Evolutionary conservation across 2,329 filamentous ascomycete genomes (phyloP).

Genomic region (Aspergillus sp.): DNA sequence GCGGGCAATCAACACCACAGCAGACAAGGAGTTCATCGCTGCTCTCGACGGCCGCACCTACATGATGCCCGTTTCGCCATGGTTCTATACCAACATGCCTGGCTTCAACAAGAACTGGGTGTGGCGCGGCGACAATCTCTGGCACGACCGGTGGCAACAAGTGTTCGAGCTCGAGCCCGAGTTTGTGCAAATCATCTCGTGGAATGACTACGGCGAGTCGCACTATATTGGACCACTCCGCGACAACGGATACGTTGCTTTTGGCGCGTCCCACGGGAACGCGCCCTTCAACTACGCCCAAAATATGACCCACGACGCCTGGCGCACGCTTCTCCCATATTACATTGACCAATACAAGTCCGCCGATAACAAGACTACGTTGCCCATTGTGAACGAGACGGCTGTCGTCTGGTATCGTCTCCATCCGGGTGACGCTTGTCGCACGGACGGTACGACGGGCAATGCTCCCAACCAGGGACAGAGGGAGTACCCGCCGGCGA

Average conservation of each 20-base stretch:
- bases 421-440: conserved; percentile 13
- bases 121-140: conserved; percentile 58
- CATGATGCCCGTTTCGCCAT: conserved; percentile 56
- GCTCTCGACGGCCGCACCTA: conserved; percentile 35
- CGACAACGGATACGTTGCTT: conserved; percentile 41
- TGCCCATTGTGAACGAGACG: conserved; percentile 19
- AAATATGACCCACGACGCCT: conserved; percentile 27
- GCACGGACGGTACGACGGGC: conserved; percentile 21
- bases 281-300: conserved; percentile 39
- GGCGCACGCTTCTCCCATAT: conserved; percentile 31
- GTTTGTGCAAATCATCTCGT: conserved; percentile 56
- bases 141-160: conserved; percentile 58
- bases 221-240: conserved; percentile 55
- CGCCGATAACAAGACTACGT: conserved; percentile 10
- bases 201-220: conserved; percentile 62
- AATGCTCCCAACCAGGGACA: conserved; percentile 27
- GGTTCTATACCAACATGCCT: conserved; percentile 57
- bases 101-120: conserved; percentile 61
- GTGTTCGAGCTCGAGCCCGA: conserved; percentile 49
- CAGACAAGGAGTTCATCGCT: conserved; percentile 39
- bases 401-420: conserved; percentile 26
- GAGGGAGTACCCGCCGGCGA: conserved; percentile 16
- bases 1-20: conserved; percentile 32
- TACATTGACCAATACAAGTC: conserved; percentile 35
- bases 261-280: conserved; percentile 8